Conservation (phyloP, 306 rosid genomes). For the Begonia loranthoides region DNA sequence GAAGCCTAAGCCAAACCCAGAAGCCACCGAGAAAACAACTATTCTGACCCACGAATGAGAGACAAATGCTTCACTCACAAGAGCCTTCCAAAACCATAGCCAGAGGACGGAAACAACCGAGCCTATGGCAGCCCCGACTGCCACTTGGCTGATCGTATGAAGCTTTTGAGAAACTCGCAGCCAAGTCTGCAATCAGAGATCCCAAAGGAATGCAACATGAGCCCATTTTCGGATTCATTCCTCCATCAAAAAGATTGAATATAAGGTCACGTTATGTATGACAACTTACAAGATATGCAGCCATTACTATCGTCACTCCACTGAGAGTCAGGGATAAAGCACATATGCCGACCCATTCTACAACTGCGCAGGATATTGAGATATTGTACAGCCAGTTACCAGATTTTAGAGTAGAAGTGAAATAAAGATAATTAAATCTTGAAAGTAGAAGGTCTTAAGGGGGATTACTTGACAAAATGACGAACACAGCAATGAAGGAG, state of each 20-base stretch:
- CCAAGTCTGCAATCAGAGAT: slow-evolving; percentile 51
- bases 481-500: slow-evolving; percentile 40
- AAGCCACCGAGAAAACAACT: slow-evolving; percentile 35
- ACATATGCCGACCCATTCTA: slow-evolving; percentile 63
- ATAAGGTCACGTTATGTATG: too few relatives aligned
- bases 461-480: slow-evolving; percentile 49
- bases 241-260: too few relatives aligned
- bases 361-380: slow-evolving; percentile 24
- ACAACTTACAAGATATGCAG: slow-evolving; percentile 70
- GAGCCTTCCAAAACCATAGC: slow-evolving; percentile 58
- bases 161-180: slow-evolving; percentile 60
- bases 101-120: slow-evolving; percentile 33
- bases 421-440: neutral
- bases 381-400: neutral
- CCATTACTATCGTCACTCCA: slow-evolving; percentile 36
- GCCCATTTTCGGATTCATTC: too few relatives aligned
- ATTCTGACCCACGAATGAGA: slow-evolving; percentile 43
- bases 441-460: slow-evolving; percentile 10
- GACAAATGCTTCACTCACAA: slow-evolving; percentile 35
- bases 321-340: slow-evolving; percentile 21
- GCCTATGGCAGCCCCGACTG: slow-evolving; percentile 62
- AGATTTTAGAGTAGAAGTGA: neutral
- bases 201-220: slow-evolving; percentile 3
- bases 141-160: slow-evolving; percentile 69
- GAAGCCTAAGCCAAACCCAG: slow-evolving; percentile 47